phyloP scores from a whole-genome alignment of 2,329 filamentous ascomycete species.

The Neonectria neomacrospora region DNA sequence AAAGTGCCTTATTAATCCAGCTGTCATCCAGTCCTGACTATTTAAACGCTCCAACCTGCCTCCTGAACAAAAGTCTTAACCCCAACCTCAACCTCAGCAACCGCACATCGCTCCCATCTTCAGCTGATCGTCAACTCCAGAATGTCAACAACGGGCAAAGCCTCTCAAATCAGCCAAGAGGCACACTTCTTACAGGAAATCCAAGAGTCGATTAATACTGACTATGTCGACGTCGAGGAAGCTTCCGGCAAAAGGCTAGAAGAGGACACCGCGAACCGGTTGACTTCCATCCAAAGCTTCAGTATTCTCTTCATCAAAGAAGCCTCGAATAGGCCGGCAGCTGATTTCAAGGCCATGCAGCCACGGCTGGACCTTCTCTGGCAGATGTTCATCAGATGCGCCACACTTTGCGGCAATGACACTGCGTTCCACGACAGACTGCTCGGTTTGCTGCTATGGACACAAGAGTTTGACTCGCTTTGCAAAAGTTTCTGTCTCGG shows the following conservation, averaged over 20 bases:
- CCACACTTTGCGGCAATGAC: neutral
- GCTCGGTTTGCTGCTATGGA: slow-evolving; percentile 11
- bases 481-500: neutral
- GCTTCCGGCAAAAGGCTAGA: neutral
- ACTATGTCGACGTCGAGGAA: neutral
- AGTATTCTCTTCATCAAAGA: neutral
- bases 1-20: neutral
- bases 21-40: neutral
- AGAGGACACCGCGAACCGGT: neutral
- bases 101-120: too few species aligned
- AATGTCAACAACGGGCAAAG: neutral
- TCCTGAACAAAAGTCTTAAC: neutral
- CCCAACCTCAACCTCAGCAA: neutral
- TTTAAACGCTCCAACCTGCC: neutral
- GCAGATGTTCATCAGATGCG: neutral
- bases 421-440: slow-evolving; percentile 18
- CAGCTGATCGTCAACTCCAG: too few species aligned
- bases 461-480: neutral
- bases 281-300: neutral
- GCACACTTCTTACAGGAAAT: neutral
- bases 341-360: neutral
- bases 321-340: neutral
- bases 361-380: neutral
- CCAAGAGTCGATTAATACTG: neutral
- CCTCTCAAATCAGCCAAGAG: neutral